Conservation (phyloP, 73 alveolate genomes). For the Tetrahymena elliotti region DNA sequence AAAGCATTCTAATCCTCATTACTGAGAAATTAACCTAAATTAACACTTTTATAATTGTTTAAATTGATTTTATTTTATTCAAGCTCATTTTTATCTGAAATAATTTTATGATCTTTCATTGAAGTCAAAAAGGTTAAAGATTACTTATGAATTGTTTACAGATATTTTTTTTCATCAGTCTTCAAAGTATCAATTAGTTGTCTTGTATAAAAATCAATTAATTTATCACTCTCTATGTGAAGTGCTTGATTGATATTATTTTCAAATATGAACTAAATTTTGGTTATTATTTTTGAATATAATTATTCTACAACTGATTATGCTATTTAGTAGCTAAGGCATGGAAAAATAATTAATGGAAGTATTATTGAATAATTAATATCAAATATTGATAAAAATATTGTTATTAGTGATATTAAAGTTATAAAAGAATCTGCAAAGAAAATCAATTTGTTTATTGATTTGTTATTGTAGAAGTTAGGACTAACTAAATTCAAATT, state of each 20-base stretch:
- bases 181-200: background rate
- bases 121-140: background rate
- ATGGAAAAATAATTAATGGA: background rate
- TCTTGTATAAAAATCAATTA: background rate
- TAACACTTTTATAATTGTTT: no score
- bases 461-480: background rate
- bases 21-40: background rate
- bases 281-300: background rate
- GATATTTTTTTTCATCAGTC: background rate
- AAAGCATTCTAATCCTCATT: background rate
- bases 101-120: background rate
- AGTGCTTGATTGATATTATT: background rate
- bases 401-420: background rate
- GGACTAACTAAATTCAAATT: background rate
- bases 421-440: background rate
- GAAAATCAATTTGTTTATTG: background rate
- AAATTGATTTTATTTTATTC: no score
- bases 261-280: background rate
- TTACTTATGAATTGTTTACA: background rate
- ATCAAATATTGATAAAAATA: background rate
- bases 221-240: background rate
- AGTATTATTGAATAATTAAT: background rate
- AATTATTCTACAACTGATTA: background rate
- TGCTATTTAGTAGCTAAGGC: background rate
- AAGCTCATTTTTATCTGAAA: background rate